Conservation (phyloP, 768 basidiomycete genomes). For the Mycena floridula region DNA sequence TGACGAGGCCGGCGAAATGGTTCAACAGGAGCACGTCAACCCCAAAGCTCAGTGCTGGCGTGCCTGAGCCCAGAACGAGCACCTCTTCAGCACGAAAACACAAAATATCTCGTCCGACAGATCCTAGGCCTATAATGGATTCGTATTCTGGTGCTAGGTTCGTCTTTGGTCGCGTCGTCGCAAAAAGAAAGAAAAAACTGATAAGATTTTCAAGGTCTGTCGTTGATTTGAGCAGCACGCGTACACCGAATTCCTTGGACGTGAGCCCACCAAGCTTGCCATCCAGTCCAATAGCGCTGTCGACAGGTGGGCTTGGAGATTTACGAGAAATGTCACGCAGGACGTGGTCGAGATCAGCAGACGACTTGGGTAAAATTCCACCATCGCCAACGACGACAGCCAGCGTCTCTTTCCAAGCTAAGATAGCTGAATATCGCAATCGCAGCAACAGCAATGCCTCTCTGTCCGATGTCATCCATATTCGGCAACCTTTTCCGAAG, state of each 20-base stretch:
- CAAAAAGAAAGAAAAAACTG: slow-evolving; percentile 1
- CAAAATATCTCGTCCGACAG: slow-evolving; percentile 82
- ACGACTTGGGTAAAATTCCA: slow-evolving; percentile 60
- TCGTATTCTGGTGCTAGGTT: slow-evolving; percentile 51
- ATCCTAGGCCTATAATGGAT: slow-evolving; percentile 72
- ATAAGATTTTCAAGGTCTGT: slow-evolving; percentile 45
- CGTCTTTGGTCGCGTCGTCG: slow-evolving; percentile 19
- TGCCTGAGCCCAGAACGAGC: slow-evolving; percentile 44
- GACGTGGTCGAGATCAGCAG: slow-evolving; percentile 75
- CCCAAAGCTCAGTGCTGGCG: slow-evolving; percentile 33
- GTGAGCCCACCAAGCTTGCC: slow-evolving; percentile 31
- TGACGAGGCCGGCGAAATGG: slow-evolving; percentile 69
- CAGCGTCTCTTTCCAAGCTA: slow-evolving; percentile 52
- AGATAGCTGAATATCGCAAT: slow-evolving; percentile 59
- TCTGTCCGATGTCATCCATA: slow-evolving; percentile 33
- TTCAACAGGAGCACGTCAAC: slow-evolving; percentile 56
- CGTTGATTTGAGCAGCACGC: slow-evolving; percentile 48
- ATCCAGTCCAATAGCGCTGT: slow-evolving; percentile 27
- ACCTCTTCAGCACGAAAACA: slow-evolving; percentile 45
- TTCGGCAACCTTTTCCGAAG: slow-evolving; percentile 25
- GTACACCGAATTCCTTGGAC: slow-evolving; percentile 36
- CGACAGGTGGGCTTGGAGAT: slow-evolving; percentile 48
- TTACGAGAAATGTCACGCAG: slow-evolving; percentile 63
- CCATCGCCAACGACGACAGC: slow-evolving; percentile 26
- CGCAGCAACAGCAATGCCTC: slow-evolving; percentile 54